These are phyloP conservation scores for Anaeramoeba ignava DNA, from an alignment of 78 protist genomes.

Conservation along the genomic window DNA sequence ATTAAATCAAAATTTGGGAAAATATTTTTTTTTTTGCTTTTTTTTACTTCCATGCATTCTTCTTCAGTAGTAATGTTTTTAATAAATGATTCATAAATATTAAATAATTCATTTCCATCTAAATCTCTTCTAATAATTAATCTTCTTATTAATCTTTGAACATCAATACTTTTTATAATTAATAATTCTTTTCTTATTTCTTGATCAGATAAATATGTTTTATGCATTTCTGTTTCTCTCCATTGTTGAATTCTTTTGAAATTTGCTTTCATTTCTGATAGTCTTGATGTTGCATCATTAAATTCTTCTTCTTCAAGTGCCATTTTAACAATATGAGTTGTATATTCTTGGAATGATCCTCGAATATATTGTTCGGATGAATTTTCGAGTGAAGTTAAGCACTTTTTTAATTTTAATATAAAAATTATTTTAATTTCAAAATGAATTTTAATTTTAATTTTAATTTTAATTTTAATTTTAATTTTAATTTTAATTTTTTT, in stretches of 20 bases:
- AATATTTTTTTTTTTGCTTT: no score
- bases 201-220: background rate
- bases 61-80: background rate
- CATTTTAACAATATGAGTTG: background rate
- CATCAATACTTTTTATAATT: background rate
- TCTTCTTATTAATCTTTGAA: background rate
- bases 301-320: background rate
- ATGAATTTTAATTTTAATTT: no score
- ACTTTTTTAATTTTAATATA: no score
- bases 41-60: slow-evolving; percentile 12
- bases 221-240: background rate
- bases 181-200: background rate
- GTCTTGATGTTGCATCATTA: background rate
- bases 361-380: background rate
- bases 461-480: no score
- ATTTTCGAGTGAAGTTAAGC: no score
- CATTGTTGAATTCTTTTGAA: background rate
- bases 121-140: background rate
- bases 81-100: background rate
- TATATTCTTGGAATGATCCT: background rate
- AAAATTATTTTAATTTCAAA: no score
- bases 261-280: background rate
- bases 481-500: no score
- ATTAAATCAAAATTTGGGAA: no score
- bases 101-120: background rate